These are phyloP conservation scores for Neurospora sp. DNA, from an alignment of 495 filamentous ascomycete genomes.

Conservation along the genomic window DNA sequence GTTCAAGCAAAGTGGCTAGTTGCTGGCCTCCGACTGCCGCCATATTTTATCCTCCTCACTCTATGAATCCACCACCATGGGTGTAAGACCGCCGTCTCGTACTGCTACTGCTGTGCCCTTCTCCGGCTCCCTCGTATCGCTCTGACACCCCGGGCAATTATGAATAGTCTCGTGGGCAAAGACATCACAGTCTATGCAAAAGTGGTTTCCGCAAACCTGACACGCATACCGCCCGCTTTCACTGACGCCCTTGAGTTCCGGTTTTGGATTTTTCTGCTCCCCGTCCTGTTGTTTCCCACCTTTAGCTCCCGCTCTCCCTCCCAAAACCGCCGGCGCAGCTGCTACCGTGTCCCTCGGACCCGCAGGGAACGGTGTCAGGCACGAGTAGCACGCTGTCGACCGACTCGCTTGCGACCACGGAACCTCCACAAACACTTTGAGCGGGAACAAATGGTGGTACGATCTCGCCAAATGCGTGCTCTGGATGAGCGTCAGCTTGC, in stretches of 20 bases:
- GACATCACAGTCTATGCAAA: constrained; percentile 96
- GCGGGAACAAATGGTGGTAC: constrained; percentile 92
- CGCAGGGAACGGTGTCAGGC: constrained; percentile 42
- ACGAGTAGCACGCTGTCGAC: constrained; percentile 43
- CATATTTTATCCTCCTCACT: background rate
- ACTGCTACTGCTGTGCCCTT: background rate
- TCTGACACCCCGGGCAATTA: constrained; percentile 92
- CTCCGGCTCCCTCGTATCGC: constrained; percentile 30
- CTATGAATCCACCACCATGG: constrained; percentile 32
- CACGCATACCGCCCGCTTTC: constrained; percentile 85
- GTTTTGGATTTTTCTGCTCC: constrained; percentile 6
- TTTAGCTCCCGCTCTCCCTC: background rate
- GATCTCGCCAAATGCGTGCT: constrained; percentile 92
- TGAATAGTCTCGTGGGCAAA: constrained; percentile 89
- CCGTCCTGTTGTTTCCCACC: constrained; percentile 36
- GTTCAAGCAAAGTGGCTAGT: background rate
- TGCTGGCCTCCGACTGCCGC: background rate
- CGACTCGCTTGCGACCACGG: constrained; percentile 60
- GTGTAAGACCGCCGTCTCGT: background rate
- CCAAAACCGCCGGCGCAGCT: background rate
- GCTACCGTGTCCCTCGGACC: constrained; percentile 5
- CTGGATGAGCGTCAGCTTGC: constrained; percentile 84
- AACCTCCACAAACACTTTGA: constrained; percentile 84
- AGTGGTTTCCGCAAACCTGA: constrained; percentile 71
- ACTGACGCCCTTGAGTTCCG: constrained; percentile 53